These are phyloP conservation scores for Zelopaecilomyces penicillatus DNA, from an alignment of 2,329 filamentous ascomycete species.

Conservation along the genomic window DNA sequence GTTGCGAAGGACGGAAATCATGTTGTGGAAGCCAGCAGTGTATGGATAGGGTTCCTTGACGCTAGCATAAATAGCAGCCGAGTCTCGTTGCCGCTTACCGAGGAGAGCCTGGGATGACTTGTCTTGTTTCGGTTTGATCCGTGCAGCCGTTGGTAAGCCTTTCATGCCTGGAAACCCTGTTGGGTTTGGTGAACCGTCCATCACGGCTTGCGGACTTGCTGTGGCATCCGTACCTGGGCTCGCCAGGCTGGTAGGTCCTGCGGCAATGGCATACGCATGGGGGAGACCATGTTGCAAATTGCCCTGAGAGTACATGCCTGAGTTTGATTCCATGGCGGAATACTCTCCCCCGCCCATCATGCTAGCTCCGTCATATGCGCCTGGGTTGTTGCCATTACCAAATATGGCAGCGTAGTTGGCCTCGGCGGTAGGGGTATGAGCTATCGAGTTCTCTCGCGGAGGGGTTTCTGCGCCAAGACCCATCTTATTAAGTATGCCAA, in stretches of 20 bases:
- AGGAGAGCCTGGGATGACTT: conserved; percentile 41
- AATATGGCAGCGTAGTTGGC: conserved; percentile 39
- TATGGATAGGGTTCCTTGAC: conserved; percentile 91
- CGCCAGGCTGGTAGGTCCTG: conserved; percentile 52
- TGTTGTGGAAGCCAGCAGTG: conserved; percentile 78
- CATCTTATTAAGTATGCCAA: conserved; percentile 95
- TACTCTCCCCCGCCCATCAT: conserved; percentile 45
- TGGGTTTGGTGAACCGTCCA: conserved; percentile 44
- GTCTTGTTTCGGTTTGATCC: conserved; percentile 36
- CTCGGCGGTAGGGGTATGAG: conserved; percentile 28
- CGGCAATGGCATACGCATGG: conserved; percentile 57
- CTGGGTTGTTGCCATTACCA: conserved; percentile 40
- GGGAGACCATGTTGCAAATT: conserved; percentile 55
- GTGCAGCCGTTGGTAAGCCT: conserved; percentile 18
- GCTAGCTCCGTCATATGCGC: conserved; percentile 37
- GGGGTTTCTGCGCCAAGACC: conserved; percentile 66
- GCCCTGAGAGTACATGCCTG: conserved; percentile 45
- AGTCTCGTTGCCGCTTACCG: conserved; percentile 59
- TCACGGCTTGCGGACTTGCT: conserved; percentile 49
- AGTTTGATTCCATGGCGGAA: conserved; percentile 41
- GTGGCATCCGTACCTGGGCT: conserved; percentile 58
- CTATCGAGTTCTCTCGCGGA: conserved; percentile 54
- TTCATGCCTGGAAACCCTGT: conserved; percentile 20
- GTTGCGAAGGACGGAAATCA: conserved; percentile 70
- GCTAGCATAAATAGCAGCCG: conserved; percentile 77